phyloP scores from a whole-genome alignment of 83 land plant species.

The Diphasiastrum complanatum region DNA sequence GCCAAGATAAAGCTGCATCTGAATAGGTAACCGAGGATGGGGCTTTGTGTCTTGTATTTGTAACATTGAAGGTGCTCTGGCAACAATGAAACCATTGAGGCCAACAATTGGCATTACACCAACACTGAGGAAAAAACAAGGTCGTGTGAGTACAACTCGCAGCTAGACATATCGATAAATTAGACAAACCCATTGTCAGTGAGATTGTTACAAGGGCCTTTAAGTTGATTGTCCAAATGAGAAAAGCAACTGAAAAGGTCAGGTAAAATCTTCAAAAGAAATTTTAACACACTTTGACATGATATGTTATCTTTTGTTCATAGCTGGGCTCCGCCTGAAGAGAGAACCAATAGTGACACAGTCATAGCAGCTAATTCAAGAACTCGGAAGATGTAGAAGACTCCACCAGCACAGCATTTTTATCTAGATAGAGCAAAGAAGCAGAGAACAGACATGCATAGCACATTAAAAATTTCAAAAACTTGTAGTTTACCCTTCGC shows the following conservation, averaged over 20 bases:
- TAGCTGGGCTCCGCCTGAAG: too few relatives aligned
- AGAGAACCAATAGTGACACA: too few relatives aligned
- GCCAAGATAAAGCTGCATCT: conserved; percentile 25
- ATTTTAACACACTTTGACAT: too few relatives aligned
- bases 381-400: too few relatives aligned
- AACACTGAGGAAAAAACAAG: conserved; percentile 13
- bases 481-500: conserved; percentile 22
- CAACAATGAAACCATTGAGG: conserved; percentile 26
- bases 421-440: not conserved
- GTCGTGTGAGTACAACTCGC: not conserved
- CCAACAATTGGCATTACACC: conserved; percentile 29
- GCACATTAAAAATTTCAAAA: too few relatives aligned
- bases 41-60: conserved; percentile 14
- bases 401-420: not conserved
- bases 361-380: too few relatives aligned
- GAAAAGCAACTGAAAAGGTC: too few relatives aligned
- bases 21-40: conserved; percentile 5
- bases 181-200: not conserved
- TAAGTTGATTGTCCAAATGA: too few relatives aligned
- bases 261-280: too few relatives aligned
- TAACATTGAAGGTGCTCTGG: conserved; percentile 10
- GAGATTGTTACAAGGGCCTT: not conserved
- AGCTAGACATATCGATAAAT: not conserved
- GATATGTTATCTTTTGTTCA: too few relatives aligned
- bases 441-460: not conserved